A percentile compares a stretch with the other conserved stretches of the same genome.
These are phyloP conservation scores for Mycena vitilis DNA, from an alignment of 768 basidiomycete genomes.

Conservation along the genomic window DNA sequence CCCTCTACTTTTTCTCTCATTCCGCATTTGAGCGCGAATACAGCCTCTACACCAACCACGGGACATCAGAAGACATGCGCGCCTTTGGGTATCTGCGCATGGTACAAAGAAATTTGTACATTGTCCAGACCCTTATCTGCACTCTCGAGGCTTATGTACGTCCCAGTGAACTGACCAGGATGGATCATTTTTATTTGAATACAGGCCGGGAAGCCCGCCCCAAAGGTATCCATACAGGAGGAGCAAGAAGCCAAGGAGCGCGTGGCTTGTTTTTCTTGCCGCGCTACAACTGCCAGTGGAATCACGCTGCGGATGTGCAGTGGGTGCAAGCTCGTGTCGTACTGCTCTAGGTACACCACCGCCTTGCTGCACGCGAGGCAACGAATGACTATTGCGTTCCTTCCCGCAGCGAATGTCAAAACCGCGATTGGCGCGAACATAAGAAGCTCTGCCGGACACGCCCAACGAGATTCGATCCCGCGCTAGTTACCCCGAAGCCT, in stretches of 20 bases:
- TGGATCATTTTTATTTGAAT: neutral
- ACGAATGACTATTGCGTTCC: too few relatives aligned
- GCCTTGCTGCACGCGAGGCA: too few relatives aligned
- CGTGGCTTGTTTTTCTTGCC: neutral
- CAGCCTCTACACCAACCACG: neutral
- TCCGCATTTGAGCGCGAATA: slow-evolving; percentile 2
- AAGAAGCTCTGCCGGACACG: slow-evolving; percentile 18
- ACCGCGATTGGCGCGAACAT: slow-evolving; percentile 19
- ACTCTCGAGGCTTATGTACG: slow-evolving; percentile 24
- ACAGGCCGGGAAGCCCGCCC: slow-evolving; percentile 15
- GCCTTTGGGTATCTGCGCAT: slow-evolving; percentile 17
- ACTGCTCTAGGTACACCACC: slow-evolving; percentile 10
- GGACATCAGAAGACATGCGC: neutral
- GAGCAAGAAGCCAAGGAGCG: neutral
- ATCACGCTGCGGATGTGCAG: slow-evolving; percentile 7
- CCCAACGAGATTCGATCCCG: neutral
- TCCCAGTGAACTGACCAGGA: neutral
- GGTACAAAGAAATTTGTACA: slow-evolving; percentile 10
- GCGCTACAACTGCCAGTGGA: neutral
- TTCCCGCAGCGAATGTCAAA: slow-evolving; percentile 18
- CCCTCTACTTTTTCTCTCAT: slow-evolving; percentile 11
- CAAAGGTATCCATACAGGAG: neutral
- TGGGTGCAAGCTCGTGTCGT: slow-evolving; percentile 10
- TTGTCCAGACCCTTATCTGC: slow-evolving; percentile 8
- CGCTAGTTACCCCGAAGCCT: slow-evolving; percentile 3